Base-by-base conservation (phyloP, 2,329 filamentous ascomycete genomes). In the Blastomyces silverae region DNA sequence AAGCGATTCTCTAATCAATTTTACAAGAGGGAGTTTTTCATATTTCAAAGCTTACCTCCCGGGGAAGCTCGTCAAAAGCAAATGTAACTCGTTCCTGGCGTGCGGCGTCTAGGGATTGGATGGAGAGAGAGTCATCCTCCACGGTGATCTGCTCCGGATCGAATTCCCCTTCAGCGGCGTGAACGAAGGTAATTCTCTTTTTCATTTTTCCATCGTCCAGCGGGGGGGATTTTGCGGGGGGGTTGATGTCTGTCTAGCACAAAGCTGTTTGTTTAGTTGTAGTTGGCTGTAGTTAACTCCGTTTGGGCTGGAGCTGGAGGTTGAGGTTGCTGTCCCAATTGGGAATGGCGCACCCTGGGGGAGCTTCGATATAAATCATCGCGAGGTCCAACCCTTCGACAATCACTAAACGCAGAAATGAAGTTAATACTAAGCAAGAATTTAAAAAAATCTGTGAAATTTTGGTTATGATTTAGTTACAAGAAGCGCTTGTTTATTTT, bases 51-150 rank as follows among this genome's bases (percentile, higher is more conserved):
- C 64, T 62, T 77, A 87, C 84, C 75, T 90, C 87, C 20, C 78
- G 72, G 4, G 91, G 89, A 52, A 97, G 82, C 79, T 96, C 91
- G 60, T 87, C 81, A 25, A 92, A 78, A 48, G 84, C 82, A 67
- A 94, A 77, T 0, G 91, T 96, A 69, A 93, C 77, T 66, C 89
- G 85, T 73, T 94, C 90, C 77, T 97, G 90, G 69, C 90, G 87
- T 17, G 86, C 86, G 25, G 89, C 89, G 61, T 84, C 76, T 53
- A 94, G 74, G 2, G 82, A 83, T 1, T 80, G 80, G 63, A 95
- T 77, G 2, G 81, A 81, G 22, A 89, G 76, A 11, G 76, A 75
- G 58, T 81, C 78, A 55, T 80, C 78, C 56, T 79, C 79, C 55
- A 95, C 77, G 15, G 82, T 76, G 62, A 96, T 77, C 57, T 84